Percentiles rank a stretch among this genome's conserved stretches.
Conservation (phyloP, 2,329 filamentous ascomycete species). For the Penicillium sp. region DNA sequence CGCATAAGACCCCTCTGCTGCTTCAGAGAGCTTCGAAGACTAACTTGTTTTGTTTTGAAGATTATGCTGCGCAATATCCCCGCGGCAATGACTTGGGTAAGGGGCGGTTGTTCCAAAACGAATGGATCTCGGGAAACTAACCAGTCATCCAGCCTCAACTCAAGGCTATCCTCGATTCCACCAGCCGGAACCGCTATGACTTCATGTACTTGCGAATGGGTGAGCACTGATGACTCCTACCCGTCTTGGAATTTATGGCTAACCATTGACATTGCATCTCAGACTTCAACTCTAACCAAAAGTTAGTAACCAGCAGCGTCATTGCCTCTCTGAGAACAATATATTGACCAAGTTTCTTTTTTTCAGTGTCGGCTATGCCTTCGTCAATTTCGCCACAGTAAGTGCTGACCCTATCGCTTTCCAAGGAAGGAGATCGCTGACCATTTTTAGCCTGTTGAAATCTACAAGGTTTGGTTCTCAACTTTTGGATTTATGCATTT, state of each 20-base stretch:
- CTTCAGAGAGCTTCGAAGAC: background rate
- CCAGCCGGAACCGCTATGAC: conserved; percentile 77
- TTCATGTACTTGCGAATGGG: conserved; percentile 91
- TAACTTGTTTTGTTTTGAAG: conserved; percentile 39
- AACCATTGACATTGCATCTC: background rate
- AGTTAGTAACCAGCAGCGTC: conserved; percentile 51
- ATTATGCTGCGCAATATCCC: conserved; percentile 94
- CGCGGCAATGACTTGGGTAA: conserved; percentile 68
- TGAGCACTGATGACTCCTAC: conserved; percentile 20
- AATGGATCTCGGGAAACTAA: conserved; percentile 15
- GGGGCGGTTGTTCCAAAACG: conserved; percentile 7
- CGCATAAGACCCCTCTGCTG: background rate
- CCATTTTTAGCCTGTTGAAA: conserved; percentile 59
- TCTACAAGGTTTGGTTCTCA: conserved; percentile 57
- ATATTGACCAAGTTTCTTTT: conserved; percentile 4
- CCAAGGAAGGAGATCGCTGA: conserved; percentile 34
- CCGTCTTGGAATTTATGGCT: background rate
- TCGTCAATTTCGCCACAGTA: conserved; percentile 88
- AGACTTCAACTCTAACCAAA: conserved; percentile 79
- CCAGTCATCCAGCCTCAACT: conserved; percentile 54
- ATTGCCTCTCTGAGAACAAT: background rate
- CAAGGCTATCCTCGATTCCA: conserved; percentile 73
- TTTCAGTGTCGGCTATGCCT: conserved; percentile 84
- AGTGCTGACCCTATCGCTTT: conserved; percentile 32
- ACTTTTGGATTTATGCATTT: background rate